Evolutionary conservation across 768 basidiomycete genomes (phyloP).

Genomic region (Pholiota microspora): DNA sequence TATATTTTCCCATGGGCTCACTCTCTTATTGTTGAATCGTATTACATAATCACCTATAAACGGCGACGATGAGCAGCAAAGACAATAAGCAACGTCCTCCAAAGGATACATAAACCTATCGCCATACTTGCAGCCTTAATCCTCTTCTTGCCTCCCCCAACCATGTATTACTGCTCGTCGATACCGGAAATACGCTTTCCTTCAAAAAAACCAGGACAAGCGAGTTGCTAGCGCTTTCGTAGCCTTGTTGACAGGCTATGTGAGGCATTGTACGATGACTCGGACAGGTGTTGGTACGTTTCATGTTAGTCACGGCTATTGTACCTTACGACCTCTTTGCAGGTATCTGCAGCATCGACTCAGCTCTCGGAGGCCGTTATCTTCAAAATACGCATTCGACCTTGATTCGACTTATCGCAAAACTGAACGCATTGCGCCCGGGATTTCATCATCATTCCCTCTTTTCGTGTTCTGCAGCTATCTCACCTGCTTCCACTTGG

Average conservation of each 20-base stretch:
- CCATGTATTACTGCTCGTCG: neutral
- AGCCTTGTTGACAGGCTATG: too few relatives aligned
- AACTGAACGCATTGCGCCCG: neutral
- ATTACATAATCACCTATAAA: constrained; percentile 6
- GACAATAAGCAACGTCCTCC: constrained; percentile 29
- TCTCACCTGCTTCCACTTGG: neutral
- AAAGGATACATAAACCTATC: constrained; percentile 21
- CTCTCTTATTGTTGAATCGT: constrained; percentile 28
- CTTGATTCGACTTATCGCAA: neutral
- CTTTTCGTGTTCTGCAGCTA: too few relatives aligned
- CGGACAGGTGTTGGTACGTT: neutral
- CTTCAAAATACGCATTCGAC: neutral
- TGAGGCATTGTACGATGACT: neutral
- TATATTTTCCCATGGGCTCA: neutral
- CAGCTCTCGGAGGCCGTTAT: too few relatives aligned
- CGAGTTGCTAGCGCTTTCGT: too few relatives aligned
- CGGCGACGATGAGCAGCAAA: constrained; percentile 9
- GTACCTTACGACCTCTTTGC: too few relatives aligned
- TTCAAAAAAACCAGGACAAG: too few relatives aligned
- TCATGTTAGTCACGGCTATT: neutral
- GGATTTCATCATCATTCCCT: neutral
- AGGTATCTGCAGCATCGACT: too few relatives aligned
- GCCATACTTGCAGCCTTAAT: neutral
- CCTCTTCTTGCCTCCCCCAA: constrained; percentile 15
- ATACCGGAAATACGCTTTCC: neutral